Percentiles rank a stretch among this genome's conserved stretches.
Evolutionary conservation across 345 rosid species (phyloP).

Genomic region (Eucalyptus cloeziana): DNA sequence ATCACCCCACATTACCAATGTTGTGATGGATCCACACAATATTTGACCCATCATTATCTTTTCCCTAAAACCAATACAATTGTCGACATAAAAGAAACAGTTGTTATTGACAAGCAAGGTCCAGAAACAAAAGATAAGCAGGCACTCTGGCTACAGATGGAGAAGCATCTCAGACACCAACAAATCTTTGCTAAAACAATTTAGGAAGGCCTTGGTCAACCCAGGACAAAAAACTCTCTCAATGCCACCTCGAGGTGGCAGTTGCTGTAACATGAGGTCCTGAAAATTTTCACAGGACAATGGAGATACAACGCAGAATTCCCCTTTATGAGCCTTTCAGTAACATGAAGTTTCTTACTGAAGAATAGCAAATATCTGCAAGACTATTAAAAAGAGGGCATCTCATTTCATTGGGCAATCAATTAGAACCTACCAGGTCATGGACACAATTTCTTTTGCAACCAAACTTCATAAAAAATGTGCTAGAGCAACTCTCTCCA

Average conservation of each 20-base stretch:
- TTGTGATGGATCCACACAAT: background rate
- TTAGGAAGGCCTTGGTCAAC: background rate
- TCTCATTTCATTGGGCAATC: background rate
- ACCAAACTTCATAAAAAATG: background rate
- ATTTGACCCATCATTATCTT: background rate
- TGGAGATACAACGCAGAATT: background rate
- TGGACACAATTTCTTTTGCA: background rate
- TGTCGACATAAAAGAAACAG: background rate
- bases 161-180: background rate
- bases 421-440: background rate
- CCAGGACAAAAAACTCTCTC: background rate
- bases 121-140: background rate
- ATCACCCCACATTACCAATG: background rate
- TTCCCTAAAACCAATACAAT: background rate
- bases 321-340: background rate
- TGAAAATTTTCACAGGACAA: background rate
- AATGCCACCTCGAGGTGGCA: background rate
- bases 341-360: background rate
- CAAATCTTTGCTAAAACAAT: background rate
- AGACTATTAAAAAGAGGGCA: background rate
- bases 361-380: background rate
- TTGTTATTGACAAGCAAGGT: background rate
- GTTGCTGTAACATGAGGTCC: background rate
- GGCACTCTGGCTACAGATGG: background rate
- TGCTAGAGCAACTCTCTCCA: background rate